Percentiles rank a stretch among this genome's conserved stretches.
Evolutionary conservation across 1,284 basidiomycete species (phyloP).

Genomic region (Ceratobasidium sp.): DNA sequence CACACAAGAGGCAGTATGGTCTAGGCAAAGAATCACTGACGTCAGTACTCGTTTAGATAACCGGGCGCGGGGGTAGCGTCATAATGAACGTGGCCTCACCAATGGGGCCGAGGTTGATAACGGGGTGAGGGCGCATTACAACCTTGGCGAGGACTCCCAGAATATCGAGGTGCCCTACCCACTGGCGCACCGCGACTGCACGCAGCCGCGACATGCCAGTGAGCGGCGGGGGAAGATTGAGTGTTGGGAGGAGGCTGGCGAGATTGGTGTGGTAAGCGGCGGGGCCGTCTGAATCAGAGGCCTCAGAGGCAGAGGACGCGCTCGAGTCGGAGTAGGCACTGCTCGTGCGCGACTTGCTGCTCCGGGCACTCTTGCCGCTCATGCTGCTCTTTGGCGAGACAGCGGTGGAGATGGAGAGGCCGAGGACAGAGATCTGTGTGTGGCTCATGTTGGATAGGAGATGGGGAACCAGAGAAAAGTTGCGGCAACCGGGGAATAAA

Average conservation of each 20-base stretch:
- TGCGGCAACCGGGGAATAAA: neutral
- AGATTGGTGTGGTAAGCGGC: constrained; percentile 31
- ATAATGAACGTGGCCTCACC: constrained; percentile 51
- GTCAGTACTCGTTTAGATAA: neutral
- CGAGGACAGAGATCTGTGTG: constrained; percentile 17
- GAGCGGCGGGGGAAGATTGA: constrained; percentile 21
- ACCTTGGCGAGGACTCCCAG: constrained; percentile 84
- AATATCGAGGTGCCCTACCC: constrained; percentile 67
- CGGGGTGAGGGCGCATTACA: constrained; percentile 78
- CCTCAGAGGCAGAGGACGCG: neutral
- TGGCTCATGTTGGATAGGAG: neutral
- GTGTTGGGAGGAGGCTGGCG: constrained; percentile 1
- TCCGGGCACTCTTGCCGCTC: too few species aligned
- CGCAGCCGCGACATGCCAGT: constrained; percentile 24
- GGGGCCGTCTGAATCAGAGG: constrained; percentile 15
- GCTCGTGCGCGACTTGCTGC: too few species aligned
- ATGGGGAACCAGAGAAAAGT: neutral
- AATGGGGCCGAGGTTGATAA: constrained; percentile 85
- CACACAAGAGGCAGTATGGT: constrained; percentile 34
- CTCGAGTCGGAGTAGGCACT: neutral
- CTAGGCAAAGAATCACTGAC: too few species aligned
- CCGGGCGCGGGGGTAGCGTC: neutral
- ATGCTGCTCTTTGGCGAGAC: neutral
- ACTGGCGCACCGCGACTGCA: constrained; percentile 18
- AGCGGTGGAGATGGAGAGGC: constrained; percentile 1